Base-by-base conservation (phyloP, 2,329 filamentous ascomycete genomes). In the Colletotrichum costaricense region DNA sequence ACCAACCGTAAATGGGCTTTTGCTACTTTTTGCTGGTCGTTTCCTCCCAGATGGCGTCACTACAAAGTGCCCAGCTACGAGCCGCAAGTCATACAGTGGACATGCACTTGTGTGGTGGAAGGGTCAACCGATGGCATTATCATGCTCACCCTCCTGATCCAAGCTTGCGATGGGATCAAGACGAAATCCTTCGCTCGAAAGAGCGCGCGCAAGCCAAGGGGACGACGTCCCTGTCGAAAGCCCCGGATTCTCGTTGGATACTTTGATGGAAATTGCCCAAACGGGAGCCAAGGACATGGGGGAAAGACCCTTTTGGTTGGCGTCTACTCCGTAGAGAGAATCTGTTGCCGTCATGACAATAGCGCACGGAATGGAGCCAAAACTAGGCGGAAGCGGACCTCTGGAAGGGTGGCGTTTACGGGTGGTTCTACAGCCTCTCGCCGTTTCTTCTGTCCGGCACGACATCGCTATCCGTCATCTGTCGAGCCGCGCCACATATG, bases 181-280 rank as follows among this genome's bases (percentile, higher is more conserved):
- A 33, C 11, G 6, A 63, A 28, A 52, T 63, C 19, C 42, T 49
- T 26, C 19, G 28, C 38, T 63, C 12, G 19, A 63, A 46, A 7
- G 46, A 63, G 26, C 19, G 60, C 26, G 9, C 26, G 30, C 19
- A 30, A 19, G 38, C 38, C 38, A 42, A 33, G 22, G 42, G 26
- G 42, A 63, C 38, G 26, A 35, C 42, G 26, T n/a, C 46, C 42
- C 62, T 55, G 49, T 19, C 28, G 49, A 38, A 8, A 54, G 54
- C 30, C 62, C 62, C 62, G n/a, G 62, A 64, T 64, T 35, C 62
- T 55, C 62, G 54, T 64, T 52, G 30, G 33, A 24, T 56, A 54
- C 63, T 22, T 66, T 46, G 54, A 19, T 11, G 56, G 8, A 11
- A 58, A 57, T 19, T 30, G 52, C 56, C 46, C 62, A 42, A 66